Conservation (phyloP, 768 basidiomycete genomes). For the Panaeolus papilionaceus region DNA sequence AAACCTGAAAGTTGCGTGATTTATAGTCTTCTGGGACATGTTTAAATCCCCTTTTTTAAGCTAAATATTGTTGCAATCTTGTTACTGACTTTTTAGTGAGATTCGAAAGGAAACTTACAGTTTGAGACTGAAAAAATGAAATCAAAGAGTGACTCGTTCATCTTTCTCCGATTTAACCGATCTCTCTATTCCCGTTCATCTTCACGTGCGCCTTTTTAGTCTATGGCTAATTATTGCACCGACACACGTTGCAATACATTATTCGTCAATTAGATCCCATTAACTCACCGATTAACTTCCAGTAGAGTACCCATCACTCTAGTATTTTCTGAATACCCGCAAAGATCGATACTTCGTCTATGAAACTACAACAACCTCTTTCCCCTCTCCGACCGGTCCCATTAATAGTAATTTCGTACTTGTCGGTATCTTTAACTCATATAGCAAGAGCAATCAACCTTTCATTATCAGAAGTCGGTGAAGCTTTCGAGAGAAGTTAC, state of each 20-base stretch:
- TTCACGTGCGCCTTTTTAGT: constrained; percentile 2
- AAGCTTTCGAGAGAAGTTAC: background rate
- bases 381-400: background rate
- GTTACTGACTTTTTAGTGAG: background rate
- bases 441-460: background rate
- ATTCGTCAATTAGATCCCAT: background rate
- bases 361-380: background rate
- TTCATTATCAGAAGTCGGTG: background rate
- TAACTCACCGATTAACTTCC: background rate
- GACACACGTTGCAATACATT: background rate
- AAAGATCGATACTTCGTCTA: background rate
- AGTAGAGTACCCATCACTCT: background rate
- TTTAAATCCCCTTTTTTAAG: background rate
- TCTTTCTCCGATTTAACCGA: constrained; percentile 11
- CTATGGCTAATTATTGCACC: background rate
- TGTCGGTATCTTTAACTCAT: background rate
- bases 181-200: constrained; percentile 2
- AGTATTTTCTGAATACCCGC: background rate
- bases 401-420: background rate
- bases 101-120: constrained; percentile 7
- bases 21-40: constrained; percentile 3
- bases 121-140: constrained; percentile 7
- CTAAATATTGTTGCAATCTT: background rate
- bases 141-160: constrained; percentile 1
- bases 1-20: constrained; percentile 24